phyloP scores from a whole-genome alignment of 257 asterid species.

The Ehretia macrophylla region DNA sequence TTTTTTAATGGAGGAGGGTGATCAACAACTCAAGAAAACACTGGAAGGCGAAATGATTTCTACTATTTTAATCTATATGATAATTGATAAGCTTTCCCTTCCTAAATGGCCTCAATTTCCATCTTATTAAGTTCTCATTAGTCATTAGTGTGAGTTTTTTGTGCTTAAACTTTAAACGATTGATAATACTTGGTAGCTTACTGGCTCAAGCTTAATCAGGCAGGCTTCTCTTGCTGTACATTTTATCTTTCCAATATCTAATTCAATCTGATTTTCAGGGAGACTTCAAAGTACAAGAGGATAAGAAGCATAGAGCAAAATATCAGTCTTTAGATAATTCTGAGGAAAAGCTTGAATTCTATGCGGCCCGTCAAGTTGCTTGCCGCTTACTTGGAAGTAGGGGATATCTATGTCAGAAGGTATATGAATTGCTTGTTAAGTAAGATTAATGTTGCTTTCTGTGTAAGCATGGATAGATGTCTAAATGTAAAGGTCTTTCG shows the following conservation, averaged over 20 bases:
- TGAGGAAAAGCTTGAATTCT: slow-evolving; percentile 79
- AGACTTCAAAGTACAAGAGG: slow-evolving; percentile 83
- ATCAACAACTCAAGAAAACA: no score
- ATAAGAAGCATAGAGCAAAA: slow-evolving; percentile 79
- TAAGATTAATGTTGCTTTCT: slow-evolving; percentile 1
- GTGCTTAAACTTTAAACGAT: no score
- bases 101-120: no score
- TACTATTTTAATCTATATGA: no score
- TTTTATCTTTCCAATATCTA: background rate
- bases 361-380: slow-evolving; percentile 94
- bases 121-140: no score
- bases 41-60: no score
- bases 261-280: slow-evolving; percentile 46
- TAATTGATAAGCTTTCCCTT: no score
- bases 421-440: slow-evolving; percentile 16
- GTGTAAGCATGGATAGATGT: no score
- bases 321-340: slow-evolving; percentile 61
- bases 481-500: no score
- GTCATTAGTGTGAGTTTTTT: no score
- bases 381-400: slow-evolving; percentile 95
- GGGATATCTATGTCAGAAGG: slow-evolving; percentile 96
- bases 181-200: no score
- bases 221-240: background rate
- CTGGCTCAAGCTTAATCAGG: background rate
- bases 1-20: no score